phyloP scores from a whole-genome alignment of 495 filamentous ascomycete genomes.

The Penicillium parvum region DNA sequence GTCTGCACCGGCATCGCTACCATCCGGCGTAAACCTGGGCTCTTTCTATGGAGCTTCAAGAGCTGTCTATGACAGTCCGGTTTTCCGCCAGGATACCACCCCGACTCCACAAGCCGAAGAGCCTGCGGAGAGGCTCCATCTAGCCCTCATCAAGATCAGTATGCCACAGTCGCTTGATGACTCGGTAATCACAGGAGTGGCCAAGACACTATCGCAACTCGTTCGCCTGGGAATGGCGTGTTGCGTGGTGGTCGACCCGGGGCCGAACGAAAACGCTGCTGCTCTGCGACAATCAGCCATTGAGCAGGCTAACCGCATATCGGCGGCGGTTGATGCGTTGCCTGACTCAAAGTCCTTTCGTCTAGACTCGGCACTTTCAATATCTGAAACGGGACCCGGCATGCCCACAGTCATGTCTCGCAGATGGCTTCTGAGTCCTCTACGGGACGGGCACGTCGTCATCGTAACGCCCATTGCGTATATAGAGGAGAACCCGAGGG shows the following conservation, averaged over 20 bases:
- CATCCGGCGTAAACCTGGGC: conserved; percentile 56
- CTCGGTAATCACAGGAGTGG: conserved; percentile 65
- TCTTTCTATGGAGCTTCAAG: conserved; percentile 55
- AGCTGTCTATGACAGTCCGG: conserved; percentile 59
- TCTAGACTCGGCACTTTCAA: conserved; percentile 60
- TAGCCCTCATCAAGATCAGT: conserved; percentile 82
- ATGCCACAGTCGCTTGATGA: conserved; percentile 66
- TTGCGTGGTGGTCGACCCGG: conserved; percentile 75
- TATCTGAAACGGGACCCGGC: conserved; percentile 27
- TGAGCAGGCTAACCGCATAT: conserved; percentile 69
- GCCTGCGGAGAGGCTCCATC: conserved; percentile 53
- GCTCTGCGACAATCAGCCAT: conserved; percentile 43
- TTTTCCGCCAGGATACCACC: conserved; percentile 51
- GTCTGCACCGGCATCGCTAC: conserved; percentile 18
- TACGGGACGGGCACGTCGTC: conserved; percentile 73
- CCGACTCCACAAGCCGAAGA: conserved; percentile 31
- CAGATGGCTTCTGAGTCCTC: conserved; percentile 59
- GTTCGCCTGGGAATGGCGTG: conserved; percentile 73
- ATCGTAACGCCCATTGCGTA: conserved; percentile 70
- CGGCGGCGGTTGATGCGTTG: conserved; percentile 63
- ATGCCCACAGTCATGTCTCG: conserved; percentile 48
- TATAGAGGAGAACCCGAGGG: conserved; percentile 52
- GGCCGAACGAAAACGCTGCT: conserved; percentile 26
- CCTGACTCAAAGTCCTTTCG: conserved; percentile 62
- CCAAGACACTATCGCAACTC: conserved; percentile 78